Evolutionary conservation across 352 stramenopile genomes (phyloP), one percentile per base, ranked within the genome.

Genomic region (Globisporangium ultimum): DNA sequence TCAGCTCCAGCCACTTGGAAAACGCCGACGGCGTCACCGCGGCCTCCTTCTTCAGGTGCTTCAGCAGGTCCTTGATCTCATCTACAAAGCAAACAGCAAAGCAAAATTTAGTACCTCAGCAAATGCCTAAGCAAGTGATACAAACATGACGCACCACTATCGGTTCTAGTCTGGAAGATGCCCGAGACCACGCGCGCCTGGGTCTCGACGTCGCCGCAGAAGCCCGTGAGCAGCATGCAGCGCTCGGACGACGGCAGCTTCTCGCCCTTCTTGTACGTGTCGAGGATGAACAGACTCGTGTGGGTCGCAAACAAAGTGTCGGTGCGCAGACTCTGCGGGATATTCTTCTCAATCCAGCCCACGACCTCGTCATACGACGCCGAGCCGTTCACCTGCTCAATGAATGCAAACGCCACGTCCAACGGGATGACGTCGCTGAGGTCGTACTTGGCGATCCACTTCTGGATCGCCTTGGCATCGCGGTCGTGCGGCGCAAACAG

Each of bases 1-100:
- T 87, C 46, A 89, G 64, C 51, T 89, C 80, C 15, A 88, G 72
- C 84, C 84, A 94, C 60, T 81, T 87, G 68, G 34, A 68, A 24
- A 89, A 80, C 32, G 82, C 77, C 3, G 68, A 68, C 2, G 66
- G 66, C 41, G 77, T 67, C 58, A 88, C 56, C 1, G 71, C 74
- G 36, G 72, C 68, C 49, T 91, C 78, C 60, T 90, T 88, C 34
- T 86, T 64, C 53, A 94, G 66, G 62, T 92, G 79, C 53, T 76
- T 72, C 24, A 92, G 68, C 53, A 91, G 54, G 21, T 68, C 66
- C 70, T 92, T 91, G 41, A 88, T 61, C 34, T 87, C 66, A 13
- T 80, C 84, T 93, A 52, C 13, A 71, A 9, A 43, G 51, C 40
- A 20, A n/a, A 67, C 41, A 59, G 45, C 12, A 63, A 12, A 57